Conservation (phyloP, 2,329 filamentous ascomycete genomes). For the Fusarium pininemorale region DNA sequence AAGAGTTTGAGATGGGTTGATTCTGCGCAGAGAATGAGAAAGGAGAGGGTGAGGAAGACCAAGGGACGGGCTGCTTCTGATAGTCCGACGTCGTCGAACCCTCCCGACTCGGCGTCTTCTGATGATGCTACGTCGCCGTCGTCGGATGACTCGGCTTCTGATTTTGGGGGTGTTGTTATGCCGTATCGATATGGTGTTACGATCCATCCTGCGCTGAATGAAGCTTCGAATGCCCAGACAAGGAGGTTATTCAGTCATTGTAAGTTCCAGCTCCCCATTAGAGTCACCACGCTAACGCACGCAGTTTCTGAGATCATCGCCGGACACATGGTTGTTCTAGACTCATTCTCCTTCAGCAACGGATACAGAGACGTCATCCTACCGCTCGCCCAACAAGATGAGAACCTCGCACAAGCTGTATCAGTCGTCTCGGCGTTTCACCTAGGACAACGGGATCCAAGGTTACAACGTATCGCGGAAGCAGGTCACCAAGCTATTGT, state of each 20-base stretch:
- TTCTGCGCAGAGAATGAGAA: constrained; percentile 1
- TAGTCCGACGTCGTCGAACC: background rate
- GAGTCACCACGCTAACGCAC: background rate
- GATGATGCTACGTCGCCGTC: constrained; percentile 19
- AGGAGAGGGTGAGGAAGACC: background rate
- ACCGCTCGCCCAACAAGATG: constrained; percentile 51
- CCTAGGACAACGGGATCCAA: constrained; percentile 45
- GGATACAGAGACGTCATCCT: constrained; percentile 52
- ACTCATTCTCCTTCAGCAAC: constrained; percentile 43
- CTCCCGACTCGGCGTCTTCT: constrained; percentile 3
- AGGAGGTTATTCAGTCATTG: constrained; percentile 51
- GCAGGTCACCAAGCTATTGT: constrained; percentile 49
- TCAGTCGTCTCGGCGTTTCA: constrained; percentile 53
- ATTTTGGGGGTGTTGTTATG: background rate
- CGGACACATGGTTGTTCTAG: constrained; percentile 52
- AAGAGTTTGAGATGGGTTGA: constrained; percentile 33
- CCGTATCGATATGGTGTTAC: background rate
- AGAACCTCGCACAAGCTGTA: constrained; percentile 48
- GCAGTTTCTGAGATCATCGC: constrained; percentile 50
- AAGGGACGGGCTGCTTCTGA: background rate
- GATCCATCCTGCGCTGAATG: constrained; percentile 36
- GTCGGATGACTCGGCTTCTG: background rate
- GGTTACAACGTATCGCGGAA: constrained; percentile 46
- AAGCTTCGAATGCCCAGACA: constrained; percentile 41
- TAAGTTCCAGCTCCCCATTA: constrained; percentile 6